Evolutionary conservation across 805 yeast genomes (phyloP), one percentile per base, ranked within the genome.

Genomic region (Pichia scutulata): DNA sequence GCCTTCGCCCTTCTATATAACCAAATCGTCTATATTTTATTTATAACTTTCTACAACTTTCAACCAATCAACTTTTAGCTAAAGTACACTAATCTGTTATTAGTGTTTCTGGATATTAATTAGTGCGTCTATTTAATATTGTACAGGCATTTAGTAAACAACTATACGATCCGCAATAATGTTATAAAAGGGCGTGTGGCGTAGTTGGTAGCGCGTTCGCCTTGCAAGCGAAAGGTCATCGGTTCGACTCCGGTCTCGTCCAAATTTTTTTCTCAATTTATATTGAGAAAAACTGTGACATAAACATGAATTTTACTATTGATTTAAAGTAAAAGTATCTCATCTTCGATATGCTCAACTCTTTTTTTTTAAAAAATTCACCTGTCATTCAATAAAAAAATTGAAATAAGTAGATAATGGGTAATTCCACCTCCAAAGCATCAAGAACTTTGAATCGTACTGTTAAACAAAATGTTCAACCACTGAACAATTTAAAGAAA

Each of bases 121-220:
- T n/a, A n/a, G n/a, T n/a, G n/a, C n/a, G n/a, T n/a, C n/a, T n/a
- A n/a, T n/a, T n/a, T n/a, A n/a, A n/a, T n/a, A n/a, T n/a, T n/a
- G n/a, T n/a, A n/a, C n/a, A n/a, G n/a, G n/a, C n/a, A n/a, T n/a
- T n/a, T n/a, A n/a, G n/a, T n/a, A n/a, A n/a, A n/a, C n/a, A n/a
- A n/a, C n/a, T n/a, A n/a, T n/a, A n/a, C n/a, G n/a, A n/a, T n/a
- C n/a, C n/a, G n/a, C n/a, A n/a, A n/a, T n/a, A 25, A 25, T 7
- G 26, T 25, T 9, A 25, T 25, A 9, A 25, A 25, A 28, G 84
- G 85, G 85, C 84, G 82, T 77, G 82, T 80, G 82, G 86, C 84
- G 84, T 77, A 80, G 86, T 79, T 80, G 86, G 86, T 80, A 80
- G 84, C 84, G 84, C 85, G 84, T 74, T 73, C 74, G 81, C 85